Evolutionary conservation across 768 basidiomycete species (phyloP), one percentile per base, ranked within the genome.

Genomic region (Thelephora ganbajun): DNA sequence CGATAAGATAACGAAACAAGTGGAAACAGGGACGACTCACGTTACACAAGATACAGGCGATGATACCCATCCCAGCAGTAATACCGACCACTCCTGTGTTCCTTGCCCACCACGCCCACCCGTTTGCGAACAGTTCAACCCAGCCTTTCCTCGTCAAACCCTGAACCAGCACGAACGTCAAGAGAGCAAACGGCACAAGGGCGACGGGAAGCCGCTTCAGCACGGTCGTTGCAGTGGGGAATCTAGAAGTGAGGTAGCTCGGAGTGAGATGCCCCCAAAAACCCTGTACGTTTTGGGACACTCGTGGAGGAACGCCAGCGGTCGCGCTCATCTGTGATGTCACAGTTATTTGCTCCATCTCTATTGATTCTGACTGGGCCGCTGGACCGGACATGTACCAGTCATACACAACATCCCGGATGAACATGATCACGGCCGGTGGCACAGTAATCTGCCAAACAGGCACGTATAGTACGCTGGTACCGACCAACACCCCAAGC

Each of bases 141-240:
- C 93, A 98, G 22, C 90, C 90, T 50, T 82, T 79, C 51, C 78
- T 71, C 11, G 79, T 71, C 5, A 98, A 72, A 0, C 73, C 85
- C 58, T 93, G 84, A 49, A 94, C 88, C 48, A 98, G 76, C 54
- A 97, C 89, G 66, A 98, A 97, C 63, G 93, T 90, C 0, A 84
- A 81, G 59, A 97, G 91, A 0, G 91, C 87, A 58, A 98, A 98
- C 0, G 89, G 89, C 13, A 96, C 67, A 6, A 96, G 76, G 11
- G 78, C 72, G 50, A 91, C 78, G 0, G 91, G 93, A 0, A 93
- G 69, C 16, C 81, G 74, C 0, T 77, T 72, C 18, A 80, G 64
- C 18, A 79, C 75, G 9, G 74, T 74, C 59, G 73, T 69, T 51
- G 83, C 69, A 1, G 85, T 91, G 0, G 89, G 90, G 60, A 88